phyloP scores from a whole-genome alignment of 805 yeast genomes.

The Grigorovia yakushimaensis region DNA sequence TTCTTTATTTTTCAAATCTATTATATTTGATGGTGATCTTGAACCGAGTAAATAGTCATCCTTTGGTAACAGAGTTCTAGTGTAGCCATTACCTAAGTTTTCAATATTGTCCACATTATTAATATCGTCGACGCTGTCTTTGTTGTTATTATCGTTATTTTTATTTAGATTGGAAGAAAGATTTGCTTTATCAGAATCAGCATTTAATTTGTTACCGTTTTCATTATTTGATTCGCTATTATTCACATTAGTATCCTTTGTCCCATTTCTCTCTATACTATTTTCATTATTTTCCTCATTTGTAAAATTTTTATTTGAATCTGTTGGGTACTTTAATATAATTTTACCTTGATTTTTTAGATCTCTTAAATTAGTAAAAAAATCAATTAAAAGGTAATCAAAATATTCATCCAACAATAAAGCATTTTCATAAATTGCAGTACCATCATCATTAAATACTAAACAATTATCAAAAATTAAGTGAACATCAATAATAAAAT shows the following conservation, averaged over 20 bases:
- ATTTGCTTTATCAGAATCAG: slow-evolving; percentile 10
- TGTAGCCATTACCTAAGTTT: slow-evolving; percentile 28
- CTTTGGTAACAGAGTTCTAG: slow-evolving; percentile 20
- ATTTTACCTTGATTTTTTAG: slow-evolving; percentile 26
- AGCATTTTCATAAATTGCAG: slow-evolving; percentile 67
- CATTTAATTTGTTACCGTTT: slow-evolving; percentile 7
- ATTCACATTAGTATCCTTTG: background rate
- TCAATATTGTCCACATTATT: slow-evolving; percentile 25
- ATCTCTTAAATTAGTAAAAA: slow-evolving; percentile 23
- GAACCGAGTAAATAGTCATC: slow-evolving; percentile 24
- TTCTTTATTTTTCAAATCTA: background rate
- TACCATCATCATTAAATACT: slow-evolving; percentile 62
- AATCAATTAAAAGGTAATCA: slow-evolving; percentile 24
- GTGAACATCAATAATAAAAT: slow-evolving; percentile 47
- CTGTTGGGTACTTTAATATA: slow-evolving; percentile 18
- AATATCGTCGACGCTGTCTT: slow-evolving; percentile 9
- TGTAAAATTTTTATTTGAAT: too few relatives aligned
- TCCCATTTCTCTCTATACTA: background rate
- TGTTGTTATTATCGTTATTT: background rate
- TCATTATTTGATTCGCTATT: background rate
- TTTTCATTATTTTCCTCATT: background rate
- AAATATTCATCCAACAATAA: slow-evolving; percentile 45
- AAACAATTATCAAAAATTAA: slow-evolving; percentile 73
- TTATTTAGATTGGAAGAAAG: slow-evolving; percentile 1
- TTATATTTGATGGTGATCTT: slow-evolving; percentile 7